phyloP scores from a whole-genome alignment of 1,139 yeast species.

The Suhomyces ambrosiae region DNA sequence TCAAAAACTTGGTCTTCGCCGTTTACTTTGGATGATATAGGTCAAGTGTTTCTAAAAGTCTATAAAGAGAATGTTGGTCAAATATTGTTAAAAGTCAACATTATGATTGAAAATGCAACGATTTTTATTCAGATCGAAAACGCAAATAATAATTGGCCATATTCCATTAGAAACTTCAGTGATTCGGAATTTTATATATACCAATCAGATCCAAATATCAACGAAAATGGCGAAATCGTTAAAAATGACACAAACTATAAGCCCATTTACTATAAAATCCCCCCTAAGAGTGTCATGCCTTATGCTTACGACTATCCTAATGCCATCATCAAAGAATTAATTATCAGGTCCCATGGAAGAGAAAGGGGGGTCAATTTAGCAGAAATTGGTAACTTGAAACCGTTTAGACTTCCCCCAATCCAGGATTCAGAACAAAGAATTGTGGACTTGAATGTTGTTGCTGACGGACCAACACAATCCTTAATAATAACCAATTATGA shows the following conservation, averaged over 20 bases:
- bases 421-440: constrained; percentile 47
- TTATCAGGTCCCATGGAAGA: constrained; percentile 69
- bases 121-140: constrained; percentile 73
- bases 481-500: constrained; percentile 83
- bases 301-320: constrained; percentile 98
- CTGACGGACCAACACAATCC: constrained; percentile 95
- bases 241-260: constrained; percentile 55
- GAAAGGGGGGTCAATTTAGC: constrained; percentile 83
- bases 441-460: constrained; percentile 88
- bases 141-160: constrained; percentile 89
- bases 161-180: constrained; percentile 84
- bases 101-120: constrained; percentile 77
- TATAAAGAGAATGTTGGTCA: constrained; percentile 66
- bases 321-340: constrained; percentile 78
- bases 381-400: constrained; percentile 88
- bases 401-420: constrained; percentile 71
- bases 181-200: constrained; percentile 80
- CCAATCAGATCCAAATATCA: constrained; percentile 81
- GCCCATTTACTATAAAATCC: constrained; percentile 77
- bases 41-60: constrained; percentile 75
- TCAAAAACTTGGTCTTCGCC: constrained; percentile 85
- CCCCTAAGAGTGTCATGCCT: constrained; percentile 94
- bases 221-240: constrained; percentile 67
- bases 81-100: constrained; percentile 68
- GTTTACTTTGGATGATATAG: constrained; percentile 79